Evolutionary conservation across 2,329 filamentous ascomycete genomes (phyloP), one percentile per base, ranked within the genome.

Genomic region (Aspergillus terreus): DNA sequence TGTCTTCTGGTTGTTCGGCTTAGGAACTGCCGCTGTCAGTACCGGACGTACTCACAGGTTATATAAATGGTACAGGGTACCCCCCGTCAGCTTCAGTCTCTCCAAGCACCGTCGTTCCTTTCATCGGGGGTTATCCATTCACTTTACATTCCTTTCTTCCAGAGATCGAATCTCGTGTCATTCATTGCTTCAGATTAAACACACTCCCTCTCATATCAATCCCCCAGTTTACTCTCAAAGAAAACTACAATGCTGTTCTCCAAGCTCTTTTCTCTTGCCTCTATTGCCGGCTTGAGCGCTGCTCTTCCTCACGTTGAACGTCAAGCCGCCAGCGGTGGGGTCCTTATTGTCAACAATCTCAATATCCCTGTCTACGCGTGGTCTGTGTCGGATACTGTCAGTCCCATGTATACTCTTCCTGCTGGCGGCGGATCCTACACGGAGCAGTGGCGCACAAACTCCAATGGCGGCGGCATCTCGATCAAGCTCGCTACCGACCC

Each of bases 261-360:
- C 40, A 42, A 42, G 40, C 4, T 17, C 19, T 42, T 42, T 12
- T 17, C 40, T 42, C 40, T 42, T 17, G 40, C 40, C 17, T n/a
- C 40, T 10, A 12, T 42, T 11, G 15, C 40, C 10, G 40, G 40
- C 40, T 9, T 42, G 6, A 11, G 17, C 40, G 11, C 15, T 6
- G 40, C 40, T 23, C 40, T 42, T 21, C 40, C 15, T 42, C 40
- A 42, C 19, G 40, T 21, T 42, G 40, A 42, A 21, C 40, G 40
- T 42, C 40, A 42, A 12, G 40, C 40, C 19, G 6, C 56, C 11
- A 50, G 52, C 30, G 65, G 67, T 15, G 57, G 47, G 23, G 60
- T 67, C 46, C 54, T 58, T 40, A 68, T 71, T 54, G 51, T 63
- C 41, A 71, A 71, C 61, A 64, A 68, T 55, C 55, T 70, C 54